Evolutionary conservation across 352 stramenopile genomes (phyloP).

Genomic region (Globisporangium recalcitrans): DNA sequence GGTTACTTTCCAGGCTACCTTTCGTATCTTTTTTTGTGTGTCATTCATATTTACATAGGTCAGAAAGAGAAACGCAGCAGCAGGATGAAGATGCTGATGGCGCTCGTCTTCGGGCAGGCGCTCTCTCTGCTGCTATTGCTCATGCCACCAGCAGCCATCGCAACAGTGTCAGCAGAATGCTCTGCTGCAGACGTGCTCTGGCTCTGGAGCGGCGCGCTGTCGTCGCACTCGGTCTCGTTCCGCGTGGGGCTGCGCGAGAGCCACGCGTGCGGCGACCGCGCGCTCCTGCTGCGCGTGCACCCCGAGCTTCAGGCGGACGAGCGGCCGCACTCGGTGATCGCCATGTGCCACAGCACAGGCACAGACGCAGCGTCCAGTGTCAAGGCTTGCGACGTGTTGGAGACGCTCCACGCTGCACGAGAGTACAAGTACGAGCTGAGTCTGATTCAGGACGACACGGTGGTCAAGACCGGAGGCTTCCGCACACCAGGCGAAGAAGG

Average conservation of each 20-base stretch:
- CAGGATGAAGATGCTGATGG: neutral
- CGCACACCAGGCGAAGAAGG: slow-evolving; percentile 42
- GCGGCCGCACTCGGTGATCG: slow-evolving; percentile 45
- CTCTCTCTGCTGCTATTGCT: neutral
- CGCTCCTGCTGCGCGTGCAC: slow-evolving; percentile 58
- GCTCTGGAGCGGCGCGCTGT: slow-evolving; percentile 70
- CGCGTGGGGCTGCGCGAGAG: slow-evolving; percentile 60
- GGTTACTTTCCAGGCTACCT: neutral
- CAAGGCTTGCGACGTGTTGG: slow-evolving; percentile 38
- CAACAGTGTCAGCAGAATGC: slow-evolving; percentile 15
- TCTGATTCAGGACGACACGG: slow-evolving; percentile 26
- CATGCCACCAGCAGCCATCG: too few relatives aligned
- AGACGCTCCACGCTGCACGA: slow-evolving; percentile 44
- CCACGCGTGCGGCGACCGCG: slow-evolving; percentile 36
- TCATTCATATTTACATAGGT: neutral
- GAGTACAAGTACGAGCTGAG: slow-evolving; percentile 60
- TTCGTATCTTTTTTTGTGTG: neutral
- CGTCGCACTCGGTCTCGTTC: slow-evolving; percentile 60
- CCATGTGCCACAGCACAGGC: slow-evolving; percentile 22
- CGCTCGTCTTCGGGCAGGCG: neutral
- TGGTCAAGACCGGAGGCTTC: slow-evolving; percentile 41
- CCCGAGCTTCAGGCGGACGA: slow-evolving; percentile 36
- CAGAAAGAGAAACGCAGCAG: neutral
- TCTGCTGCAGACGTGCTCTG: slow-evolving; percentile 48
- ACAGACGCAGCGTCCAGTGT: slow-evolving; percentile 23